These are phyloP conservation scores for Zhuliangozyma blackwelliae DNA, from an alignment of 1,139 yeast genomes.

Conservation along the genomic window DNA sequence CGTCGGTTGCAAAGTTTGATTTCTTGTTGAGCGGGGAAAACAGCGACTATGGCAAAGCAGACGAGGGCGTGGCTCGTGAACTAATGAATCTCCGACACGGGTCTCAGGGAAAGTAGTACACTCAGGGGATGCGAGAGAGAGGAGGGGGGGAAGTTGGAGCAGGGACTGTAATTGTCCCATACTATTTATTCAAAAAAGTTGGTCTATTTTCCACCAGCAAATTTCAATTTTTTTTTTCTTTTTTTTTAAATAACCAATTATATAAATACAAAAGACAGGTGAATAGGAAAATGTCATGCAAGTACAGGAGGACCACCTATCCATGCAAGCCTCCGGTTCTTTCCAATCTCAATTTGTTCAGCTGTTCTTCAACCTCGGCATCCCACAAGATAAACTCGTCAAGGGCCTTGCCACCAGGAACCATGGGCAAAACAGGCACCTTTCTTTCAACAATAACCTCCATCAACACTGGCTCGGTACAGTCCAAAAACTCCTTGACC, in stretches of 20 bases:
- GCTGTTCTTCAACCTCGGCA: constrained; percentile 71
- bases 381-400: constrained; percentile 90
- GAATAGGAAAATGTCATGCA: too few species aligned
- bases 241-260: too few species aligned
- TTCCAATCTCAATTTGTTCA: constrained; percentile 57
- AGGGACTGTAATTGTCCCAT: too few species aligned
- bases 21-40: neutral
- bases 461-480: constrained; percentile 78
- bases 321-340: constrained; percentile 46
- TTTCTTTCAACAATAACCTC: constrained; percentile 92
- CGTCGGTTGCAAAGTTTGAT: constrained; percentile 1
- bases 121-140: too few species aligned
- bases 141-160: too few species aligned
- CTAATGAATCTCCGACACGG: constrained; percentile 8
- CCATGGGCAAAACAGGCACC: constrained; percentile 98
- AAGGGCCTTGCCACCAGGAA: constrained; percentile 91
- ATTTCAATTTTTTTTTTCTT: too few species aligned
- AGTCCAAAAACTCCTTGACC: constrained; percentile 69
- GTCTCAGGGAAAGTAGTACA: neutral
- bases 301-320: too few species aligned
- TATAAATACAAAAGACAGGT: too few species aligned
- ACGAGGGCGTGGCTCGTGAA: constrained; percentile 9
- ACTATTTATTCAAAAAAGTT: too few species aligned
- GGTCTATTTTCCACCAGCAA: too few species aligned
- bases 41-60: constrained; percentile 2